Conservation (phyloP, 2,329 filamentous ascomycete genomes). For the Colletotrichum coccodes region DNA sequence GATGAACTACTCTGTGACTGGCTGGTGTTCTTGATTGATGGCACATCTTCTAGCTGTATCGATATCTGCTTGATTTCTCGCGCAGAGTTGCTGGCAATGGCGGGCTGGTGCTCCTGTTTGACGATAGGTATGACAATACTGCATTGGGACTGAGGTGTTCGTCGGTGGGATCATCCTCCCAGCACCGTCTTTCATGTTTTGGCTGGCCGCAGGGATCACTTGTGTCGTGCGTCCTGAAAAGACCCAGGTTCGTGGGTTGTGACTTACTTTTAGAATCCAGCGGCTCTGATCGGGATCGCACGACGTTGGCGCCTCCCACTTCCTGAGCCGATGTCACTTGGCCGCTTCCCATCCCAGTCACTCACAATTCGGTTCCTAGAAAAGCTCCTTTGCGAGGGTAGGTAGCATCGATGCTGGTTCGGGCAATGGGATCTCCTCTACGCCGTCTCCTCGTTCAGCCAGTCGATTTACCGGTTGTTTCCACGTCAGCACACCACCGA, state of each 20-base stretch:
- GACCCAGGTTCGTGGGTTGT: neutral
- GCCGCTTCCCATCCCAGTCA: neutral
- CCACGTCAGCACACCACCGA: neutral
- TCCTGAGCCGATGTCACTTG: neutral
- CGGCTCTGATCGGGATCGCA: too few species aligned
- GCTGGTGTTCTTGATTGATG: neutral
- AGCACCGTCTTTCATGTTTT: neutral
- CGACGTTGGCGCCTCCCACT: neutral
- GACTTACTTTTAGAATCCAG: neutral
- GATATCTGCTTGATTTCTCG: too few species aligned
- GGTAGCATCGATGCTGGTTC: neutral
- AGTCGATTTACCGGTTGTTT: neutral
- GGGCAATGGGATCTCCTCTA: neutral
- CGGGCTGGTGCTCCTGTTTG: neutral
- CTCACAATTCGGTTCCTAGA: too few species aligned
- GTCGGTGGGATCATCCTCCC: neutral
- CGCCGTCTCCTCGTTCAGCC: neutral
- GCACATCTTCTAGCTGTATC: neutral
- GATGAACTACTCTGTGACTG: neutral
- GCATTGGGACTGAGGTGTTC: neutral
- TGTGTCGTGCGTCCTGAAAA: too few species aligned
- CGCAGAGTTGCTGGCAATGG: too few species aligned
- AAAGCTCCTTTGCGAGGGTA: neutral
- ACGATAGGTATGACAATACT: neutral
- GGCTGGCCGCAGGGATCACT: neutral